A percentile compares a stretch with the other conserved stretches of the same genome.
Evolutionary conservation across 805 yeast species (phyloP).

Genomic region (Ogataea methanolica): DNA sequence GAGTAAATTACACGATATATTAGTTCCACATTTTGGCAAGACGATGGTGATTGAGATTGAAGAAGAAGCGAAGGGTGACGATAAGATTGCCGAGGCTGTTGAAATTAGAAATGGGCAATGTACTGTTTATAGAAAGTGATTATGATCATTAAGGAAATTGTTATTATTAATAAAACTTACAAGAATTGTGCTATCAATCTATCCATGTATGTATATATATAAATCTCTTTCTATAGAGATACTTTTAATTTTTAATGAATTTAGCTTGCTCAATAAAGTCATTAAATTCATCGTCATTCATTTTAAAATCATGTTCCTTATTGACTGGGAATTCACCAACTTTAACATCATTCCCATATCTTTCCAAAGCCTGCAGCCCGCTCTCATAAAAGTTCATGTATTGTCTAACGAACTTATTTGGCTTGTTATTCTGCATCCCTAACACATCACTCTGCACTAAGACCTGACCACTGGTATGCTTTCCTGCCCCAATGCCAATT

Average conservation of each 20-base stretch:
- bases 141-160: neutral
- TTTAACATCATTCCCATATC: conserved; percentile 60
- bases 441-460: conserved; percentile 80
- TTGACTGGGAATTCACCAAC: conserved; percentile 53
- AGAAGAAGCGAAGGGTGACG: conserved; percentile 13
- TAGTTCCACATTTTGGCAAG: conserved; percentile 73
- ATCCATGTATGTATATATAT: neutral
- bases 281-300: conserved; percentile 57
- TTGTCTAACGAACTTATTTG: conserved; percentile 72
- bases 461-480: conserved; percentile 80
- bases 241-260: conserved; percentile 3
- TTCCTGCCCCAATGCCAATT: conserved; percentile 96
- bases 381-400: conserved; percentile 49
- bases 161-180: no score
- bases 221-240: neutral
- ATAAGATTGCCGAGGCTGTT: conserved; percentile 4
- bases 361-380: conserved; percentile 46
- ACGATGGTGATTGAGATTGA: conserved; percentile 51
- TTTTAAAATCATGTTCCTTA: conserved; percentile 59
- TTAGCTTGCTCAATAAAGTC: conserved; percentile 33
- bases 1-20: conserved; percentile 35
- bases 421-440: conserved; percentile 60
- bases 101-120: conserved; percentile 12
- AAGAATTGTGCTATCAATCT: no score
- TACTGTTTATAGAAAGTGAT: conserved; percentile 11